Evolutionary conservation across 371 early-diverging fungal species (phyloP).

Genomic region (Cokeromyces recurvatus): DNA sequence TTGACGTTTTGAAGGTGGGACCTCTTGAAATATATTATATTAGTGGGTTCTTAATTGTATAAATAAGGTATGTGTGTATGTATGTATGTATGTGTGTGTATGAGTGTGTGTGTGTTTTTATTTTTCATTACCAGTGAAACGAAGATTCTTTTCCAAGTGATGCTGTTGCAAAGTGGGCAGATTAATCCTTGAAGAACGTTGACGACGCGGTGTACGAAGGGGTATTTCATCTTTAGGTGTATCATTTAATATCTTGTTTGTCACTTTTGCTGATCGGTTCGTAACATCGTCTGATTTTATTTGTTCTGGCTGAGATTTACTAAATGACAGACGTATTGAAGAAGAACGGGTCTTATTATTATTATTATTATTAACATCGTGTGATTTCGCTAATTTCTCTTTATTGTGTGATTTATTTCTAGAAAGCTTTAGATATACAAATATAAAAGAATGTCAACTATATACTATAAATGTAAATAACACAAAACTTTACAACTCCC

Average conservation of each 20-base stretch:
- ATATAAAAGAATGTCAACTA: neutral
- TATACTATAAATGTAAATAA: neutral
- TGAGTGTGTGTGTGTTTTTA: no score
- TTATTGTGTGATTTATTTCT: conserved; percentile 28
- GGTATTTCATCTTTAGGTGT: conserved; percentile 83
- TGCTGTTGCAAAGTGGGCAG: no score
- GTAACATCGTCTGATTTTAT: neutral
- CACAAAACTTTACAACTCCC: conserved; percentile 33
- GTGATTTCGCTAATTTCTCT: conserved; percentile 10
- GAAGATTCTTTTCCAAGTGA: conserved; percentile 74
- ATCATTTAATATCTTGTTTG: conserved; percentile 21
- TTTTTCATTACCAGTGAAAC: conserved; percentile 65
- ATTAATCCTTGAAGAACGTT: conserved; percentile 78
- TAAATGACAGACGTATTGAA: no score
- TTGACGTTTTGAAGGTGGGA: conserved; percentile 65
- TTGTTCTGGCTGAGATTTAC: neutral
- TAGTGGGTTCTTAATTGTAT: neutral
- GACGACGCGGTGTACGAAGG: conserved; percentile 79
- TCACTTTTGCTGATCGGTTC: conserved; percentile 17
- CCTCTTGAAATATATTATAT: conserved; percentile 41
- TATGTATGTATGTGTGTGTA: neutral
- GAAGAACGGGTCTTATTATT: neutral
- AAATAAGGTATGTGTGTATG: neutral
- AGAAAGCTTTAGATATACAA: conserved; percentile 26
- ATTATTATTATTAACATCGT: conserved; percentile 3